Base-by-base conservation (phyloP, 306 rosid genomes). In the Comarum palustre region DNA sequence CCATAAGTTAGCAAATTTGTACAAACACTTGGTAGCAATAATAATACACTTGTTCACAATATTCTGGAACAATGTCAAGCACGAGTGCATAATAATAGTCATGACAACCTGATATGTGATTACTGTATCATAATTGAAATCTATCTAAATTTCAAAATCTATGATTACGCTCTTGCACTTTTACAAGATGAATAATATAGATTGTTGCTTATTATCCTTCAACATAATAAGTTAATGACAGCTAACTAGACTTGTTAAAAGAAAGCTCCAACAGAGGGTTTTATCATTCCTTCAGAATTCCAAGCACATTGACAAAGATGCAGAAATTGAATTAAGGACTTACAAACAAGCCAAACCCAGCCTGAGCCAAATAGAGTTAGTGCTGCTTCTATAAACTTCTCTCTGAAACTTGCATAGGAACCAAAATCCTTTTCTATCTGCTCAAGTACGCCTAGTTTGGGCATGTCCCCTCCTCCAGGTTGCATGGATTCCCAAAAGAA, bases 301-400 rank as follows among this genome's bases (percentile, higher is more conserved):
- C 47, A 70, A 22, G 25, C 25, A 60, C 51, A 60, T 19, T 1
- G 57, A 71, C 41, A 25, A 57, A 22, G 7, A 38, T 14, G 60
- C 22, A 51, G 24, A 67, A 32, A 58, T 27, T 32, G 24, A 42
- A 36, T 6, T 2, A 52, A 58, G 75, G 78, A 88, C 97, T 91
- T 84, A 94, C 99, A 80, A 72, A 94, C 97, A 79, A 94, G 93
- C 99, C 99, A 94, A 85, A 94, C 96, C 99, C 97, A 91, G 65
- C 99, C 99, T 80, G 99, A 94, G 75, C 99, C 99, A 77, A 91
- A 89, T 54, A 76, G 83, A n/a, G 91, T 66, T 66, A 88, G 89
- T 32, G 97, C 87, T 59, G 91, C 84, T 79, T 79, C 89, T 55
- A 66, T 58, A 78, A 94, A 89, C 74, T 84, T 91, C 73, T 89